Evolutionary conservation across 73 alveolate species (phyloP), one percentile per base, ranked within the genome.

Genomic region (Effrenium voratum): DNA sequence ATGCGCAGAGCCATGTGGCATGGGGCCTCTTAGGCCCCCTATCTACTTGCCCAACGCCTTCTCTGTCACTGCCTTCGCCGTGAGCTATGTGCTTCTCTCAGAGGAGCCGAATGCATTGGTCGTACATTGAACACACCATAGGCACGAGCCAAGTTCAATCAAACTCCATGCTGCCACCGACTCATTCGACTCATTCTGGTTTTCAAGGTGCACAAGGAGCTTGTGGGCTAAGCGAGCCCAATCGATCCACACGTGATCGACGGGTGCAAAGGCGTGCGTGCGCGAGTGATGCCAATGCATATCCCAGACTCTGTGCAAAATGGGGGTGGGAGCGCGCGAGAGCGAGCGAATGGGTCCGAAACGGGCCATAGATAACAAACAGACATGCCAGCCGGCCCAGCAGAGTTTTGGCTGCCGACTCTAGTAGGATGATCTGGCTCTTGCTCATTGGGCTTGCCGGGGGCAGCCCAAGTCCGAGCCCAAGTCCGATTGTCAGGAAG

Each of bases 1-100:
- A n/a, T n/a, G n/a, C n/a, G n/a, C n/a, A n/a, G n/a, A n/a, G n/a
- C n/a, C n/a, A n/a, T n/a, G n/a, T n/a, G n/a, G n/a, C n/a, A n/a
- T n/a, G n/a, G n/a, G 6, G 75, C 34, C 30, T 24, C 10, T 30
- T 59, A 87, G 95, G 95, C 95, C 95, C 32, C 83, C 95, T 3
- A 72, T 87, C 52, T 87, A 87, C 52, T 38, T 87, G 52, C 85
- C 95, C 36, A 87, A 87, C 43, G 95, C 63, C 95, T 87, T 87
- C 32, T 87, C 95, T 44, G 95, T 87, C 40, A 87, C 95, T 1
- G 95, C 95, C 46, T 87, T 87, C 38, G 95, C 95, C 36, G 95
- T 87, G 72, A 60, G 85, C 95, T 87, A 87, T n/a, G 95, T 32
- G 41, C 4, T 28, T 13, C 68, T 24, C 45, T n/a, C 13, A 34